Evolutionary conservation across 495 filamentous ascomycete genomes (phyloP), one percentile per base, ranked within the genome.

Genomic region (Staphylotrichum tortipilum): DNA sequence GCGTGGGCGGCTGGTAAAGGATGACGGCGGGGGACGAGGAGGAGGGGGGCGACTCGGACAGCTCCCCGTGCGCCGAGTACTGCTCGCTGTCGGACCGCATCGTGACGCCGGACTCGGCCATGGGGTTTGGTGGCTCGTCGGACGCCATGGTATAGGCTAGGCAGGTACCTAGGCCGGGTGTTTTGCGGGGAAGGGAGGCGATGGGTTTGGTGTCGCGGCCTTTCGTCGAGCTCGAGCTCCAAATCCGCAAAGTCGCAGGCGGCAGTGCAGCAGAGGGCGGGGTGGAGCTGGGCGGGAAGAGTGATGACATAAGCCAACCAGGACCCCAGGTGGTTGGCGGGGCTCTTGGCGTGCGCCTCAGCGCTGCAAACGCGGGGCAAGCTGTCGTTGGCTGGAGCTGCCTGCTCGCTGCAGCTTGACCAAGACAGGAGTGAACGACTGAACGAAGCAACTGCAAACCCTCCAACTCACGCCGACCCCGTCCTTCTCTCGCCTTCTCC

Each of bases 41-140:
- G 3, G 84, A 85, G 10, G 76, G 68, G 21, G 78, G 78, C 15
- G 78, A 80, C 21, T 66, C 58, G 11, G 78, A 79, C 34, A 85
- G 71, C 52, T 86, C 77, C 53, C 82, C 74, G 65, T 76, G 81
- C 42, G 78, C 79, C 14, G 84, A 86, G 64, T 94, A 95, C 68
- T 87, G 89, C 68, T 94, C 88, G 71, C 83, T 90, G 74, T 94
- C 88, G 30, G 85, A 91, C 46, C 78, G 88, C 58, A 90, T 85
- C n/a, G 86, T 95, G 63, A 91, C 71, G 57, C 82, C 77, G 49
- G 85, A 94, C 63, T 86, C 81, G 63, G 86, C 78, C 59, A 94
- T 77, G 57, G 83, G 78, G 56, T 78, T 67, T 54, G 68, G 72
- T 62, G 72, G 59, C 54, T 78, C 73, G 41, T 80, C 67, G 48